phyloP scores from a whole-genome alignment of 805 yeast genomes.

The Candida hungchunana region DNA sequence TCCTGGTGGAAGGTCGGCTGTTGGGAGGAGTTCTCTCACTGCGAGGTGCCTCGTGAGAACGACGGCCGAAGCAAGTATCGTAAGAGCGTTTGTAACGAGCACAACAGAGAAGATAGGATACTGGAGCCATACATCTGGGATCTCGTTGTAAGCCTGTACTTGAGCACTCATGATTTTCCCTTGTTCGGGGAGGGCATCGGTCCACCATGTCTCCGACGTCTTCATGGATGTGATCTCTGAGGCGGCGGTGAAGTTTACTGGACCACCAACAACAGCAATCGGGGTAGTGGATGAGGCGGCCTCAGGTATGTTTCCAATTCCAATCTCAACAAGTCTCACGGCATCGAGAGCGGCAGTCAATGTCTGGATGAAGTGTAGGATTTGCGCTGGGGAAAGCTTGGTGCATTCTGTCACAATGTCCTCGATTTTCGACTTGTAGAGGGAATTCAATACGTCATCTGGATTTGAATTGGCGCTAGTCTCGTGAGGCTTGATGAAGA shows the following conservation, averaged over 20 bases:
- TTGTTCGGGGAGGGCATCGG: conserved; percentile 21
- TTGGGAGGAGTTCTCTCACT: conserved; percentile 13
- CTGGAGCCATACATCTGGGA: conserved; percentile 40
- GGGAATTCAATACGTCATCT: conserved; percentile 26
- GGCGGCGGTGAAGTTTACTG: conserved; percentile 26
- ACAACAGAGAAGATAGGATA: conserved; percentile 31
- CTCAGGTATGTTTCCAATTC: conserved; percentile 34
- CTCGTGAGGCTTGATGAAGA: conserved; percentile 35
- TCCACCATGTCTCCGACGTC: conserved; percentile 26
- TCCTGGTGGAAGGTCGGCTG: conserved; percentile 5
- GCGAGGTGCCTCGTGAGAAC: conserved; percentile 22
- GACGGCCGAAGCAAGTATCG: conserved; percentile 30
- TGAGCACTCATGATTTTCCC: conserved; percentile 22
- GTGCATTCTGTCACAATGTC: conserved; percentile 15
- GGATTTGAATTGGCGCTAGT: conserved; percentile 24
- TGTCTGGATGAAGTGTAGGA: conserved; percentile 31
- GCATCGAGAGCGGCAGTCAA: conserved; percentile 30
- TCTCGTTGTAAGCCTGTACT: conserved; percentile 17
- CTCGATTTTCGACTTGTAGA: conserved; percentile 23
- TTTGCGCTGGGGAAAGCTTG: conserved; percentile 21
- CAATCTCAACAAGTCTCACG: conserved; percentile 35
- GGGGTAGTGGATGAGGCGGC: conserved; percentile 16
- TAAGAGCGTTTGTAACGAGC: conserved; percentile 28
- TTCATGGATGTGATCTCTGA: conserved; percentile 21
- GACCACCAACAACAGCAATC: conserved; percentile 28